Percentiles rank a stretch among this genome's conserved stretches.
Evolutionary conservation across 169 alveolate species (phyloP).

Genomic region (Cryptosporidium viatorum): DNA sequence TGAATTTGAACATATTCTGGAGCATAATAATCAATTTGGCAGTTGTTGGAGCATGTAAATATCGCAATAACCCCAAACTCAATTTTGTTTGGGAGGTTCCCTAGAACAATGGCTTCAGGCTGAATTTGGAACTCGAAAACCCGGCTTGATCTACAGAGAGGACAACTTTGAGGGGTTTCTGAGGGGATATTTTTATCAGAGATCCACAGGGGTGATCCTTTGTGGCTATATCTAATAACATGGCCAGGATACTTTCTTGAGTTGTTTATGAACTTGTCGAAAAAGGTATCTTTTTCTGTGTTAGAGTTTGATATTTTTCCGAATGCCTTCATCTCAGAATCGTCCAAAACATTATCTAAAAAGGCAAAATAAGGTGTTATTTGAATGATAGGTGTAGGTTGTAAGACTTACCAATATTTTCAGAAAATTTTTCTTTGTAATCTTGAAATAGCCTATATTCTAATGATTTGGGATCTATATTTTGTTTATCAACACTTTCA

Average conservation of each 20-base stretch:
- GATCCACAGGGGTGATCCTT: conserved; percentile 48
- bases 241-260: conserved; percentile 47
- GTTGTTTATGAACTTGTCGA: conserved; percentile 31
- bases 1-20: conserved; percentile 50
- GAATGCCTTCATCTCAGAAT: conserved; percentile 70
- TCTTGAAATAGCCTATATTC: conserved; percentile 35
- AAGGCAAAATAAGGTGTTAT: not conserved
- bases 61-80: conserved; percentile 56
- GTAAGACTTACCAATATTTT: conserved; percentile 44
- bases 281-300: conserved; percentile 10
- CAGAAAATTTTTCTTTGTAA: conserved; percentile 25
- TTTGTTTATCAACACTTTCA: not conserved
- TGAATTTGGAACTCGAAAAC: conserved; percentile 63
- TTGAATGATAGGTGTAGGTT: not conserved
- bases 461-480: conserved; percentile 5
- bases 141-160: conserved; percentile 22
- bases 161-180: conserved; percentile 36
- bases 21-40: conserved; percentile 21
- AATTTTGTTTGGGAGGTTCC: conserved; percentile 22
- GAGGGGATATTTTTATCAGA: conserved; percentile 27
- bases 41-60: conserved; percentile 51
- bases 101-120: conserved; percentile 53
- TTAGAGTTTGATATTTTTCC: conserved; percentile 2
- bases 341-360: conserved; percentile 63
- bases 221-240: conserved; percentile 37